phyloP scores from a whole-genome alignment of 2,329 filamentous ascomycete genomes.

The Canariomyces notabilis region DNA sequence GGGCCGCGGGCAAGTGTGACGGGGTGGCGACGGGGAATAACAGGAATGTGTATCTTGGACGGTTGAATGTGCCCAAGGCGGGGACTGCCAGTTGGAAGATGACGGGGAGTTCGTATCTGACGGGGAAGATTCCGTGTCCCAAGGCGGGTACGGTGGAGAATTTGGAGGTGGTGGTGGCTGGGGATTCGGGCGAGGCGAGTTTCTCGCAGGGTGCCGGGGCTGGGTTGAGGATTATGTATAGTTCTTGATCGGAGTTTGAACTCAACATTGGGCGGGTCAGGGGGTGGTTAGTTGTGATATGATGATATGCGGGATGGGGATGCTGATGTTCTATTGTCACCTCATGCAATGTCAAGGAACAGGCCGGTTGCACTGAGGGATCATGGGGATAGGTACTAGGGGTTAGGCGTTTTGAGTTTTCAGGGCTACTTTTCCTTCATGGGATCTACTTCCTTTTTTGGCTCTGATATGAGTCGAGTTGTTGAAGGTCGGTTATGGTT shows the following conservation, averaged over 20 bases:
- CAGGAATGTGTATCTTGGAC: constrained; percentile 10
- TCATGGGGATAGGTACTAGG: too few relatives aligned
- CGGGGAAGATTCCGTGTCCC: constrained; percentile 8
- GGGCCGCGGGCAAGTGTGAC: constrained; percentile 4
- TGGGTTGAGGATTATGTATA: constrained; percentile 13
- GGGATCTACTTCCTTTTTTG: too few relatives aligned
- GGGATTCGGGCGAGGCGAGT: constrained; percentile 3
- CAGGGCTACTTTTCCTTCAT: too few relatives aligned
- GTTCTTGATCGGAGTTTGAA: not conserved
- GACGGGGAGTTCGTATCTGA: constrained; percentile 6
- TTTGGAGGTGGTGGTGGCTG: constrained; percentile 12
- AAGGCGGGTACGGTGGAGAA: constrained; percentile 7
- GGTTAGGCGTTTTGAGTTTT: too few relatives aligned
- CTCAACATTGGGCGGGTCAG: too few relatives aligned
- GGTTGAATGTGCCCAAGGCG: constrained; percentile 4
- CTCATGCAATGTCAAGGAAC: too few relatives aligned
- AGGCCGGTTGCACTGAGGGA: too few relatives aligned
- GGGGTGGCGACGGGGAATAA: constrained; percentile 3
- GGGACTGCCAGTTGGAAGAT: constrained; percentile 7
- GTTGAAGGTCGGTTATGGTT: too few relatives aligned
- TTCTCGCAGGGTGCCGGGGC: constrained; percentile 6
- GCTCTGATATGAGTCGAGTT: too few relatives aligned
- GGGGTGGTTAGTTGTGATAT: not conserved
- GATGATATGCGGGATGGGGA: not conserved
- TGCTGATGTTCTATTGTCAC: too few relatives aligned